Percentiles rank a stretch among this genome's conserved stretches.
These are phyloP conservation scores for Candolleomyces efflorescens DNA, from an alignment of 768 basidiomycete genomes.

Conservation along the genomic window DNA sequence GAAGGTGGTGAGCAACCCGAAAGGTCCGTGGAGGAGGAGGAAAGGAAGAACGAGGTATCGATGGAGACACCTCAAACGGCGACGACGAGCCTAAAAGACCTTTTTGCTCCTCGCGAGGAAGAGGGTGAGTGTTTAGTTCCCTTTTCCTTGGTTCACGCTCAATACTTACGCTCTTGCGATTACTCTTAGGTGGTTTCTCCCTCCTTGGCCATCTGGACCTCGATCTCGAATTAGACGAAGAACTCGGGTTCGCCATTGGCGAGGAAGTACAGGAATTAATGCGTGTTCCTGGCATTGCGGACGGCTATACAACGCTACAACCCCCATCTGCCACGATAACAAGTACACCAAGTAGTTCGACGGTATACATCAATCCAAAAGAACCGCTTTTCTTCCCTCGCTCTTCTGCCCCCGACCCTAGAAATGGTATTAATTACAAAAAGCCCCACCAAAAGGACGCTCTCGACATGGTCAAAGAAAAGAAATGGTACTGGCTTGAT, in stretches of 20 bases:
- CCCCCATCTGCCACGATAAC: slow-evolving; percentile 17
- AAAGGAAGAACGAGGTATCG: slow-evolving; percentile 9
- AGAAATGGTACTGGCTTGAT: slow-evolving; percentile 43
- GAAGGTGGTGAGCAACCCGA: slow-evolving; percentile 5
- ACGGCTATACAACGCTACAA: slow-evolving; percentile 6
- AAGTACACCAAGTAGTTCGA: slow-evolving; percentile 13
- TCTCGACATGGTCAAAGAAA: slow-evolving; percentile 44
- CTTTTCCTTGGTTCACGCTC: background rate
- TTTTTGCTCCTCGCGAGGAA: slow-evolving; percentile 69
- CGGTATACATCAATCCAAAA: slow-evolving; percentile 45
- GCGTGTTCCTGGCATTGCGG: slow-evolving; percentile 1
- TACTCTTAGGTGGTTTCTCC: slow-evolving; percentile 59
- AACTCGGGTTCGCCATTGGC: slow-evolving; percentile 29
- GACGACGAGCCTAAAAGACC: slow-evolving; percentile 53
- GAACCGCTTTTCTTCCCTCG: slow-evolving; percentile 64
- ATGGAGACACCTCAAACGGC: slow-evolving; percentile 9
- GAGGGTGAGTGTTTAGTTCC: slow-evolving; percentile 42
- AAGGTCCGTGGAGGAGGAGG: slow-evolving; percentile 11
- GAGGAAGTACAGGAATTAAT: background rate
- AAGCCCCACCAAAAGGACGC: slow-evolving; percentile 40
- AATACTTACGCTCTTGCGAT: background rate
- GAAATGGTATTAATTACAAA: background rate
- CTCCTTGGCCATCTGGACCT: slow-evolving; percentile 72
- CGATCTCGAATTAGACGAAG: slow-evolving; percentile 68
- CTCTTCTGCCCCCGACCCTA: slow-evolving; percentile 18